phyloP scores from a whole-genome alignment of 139 green algal species.

The Closterium sp. region DNA sequence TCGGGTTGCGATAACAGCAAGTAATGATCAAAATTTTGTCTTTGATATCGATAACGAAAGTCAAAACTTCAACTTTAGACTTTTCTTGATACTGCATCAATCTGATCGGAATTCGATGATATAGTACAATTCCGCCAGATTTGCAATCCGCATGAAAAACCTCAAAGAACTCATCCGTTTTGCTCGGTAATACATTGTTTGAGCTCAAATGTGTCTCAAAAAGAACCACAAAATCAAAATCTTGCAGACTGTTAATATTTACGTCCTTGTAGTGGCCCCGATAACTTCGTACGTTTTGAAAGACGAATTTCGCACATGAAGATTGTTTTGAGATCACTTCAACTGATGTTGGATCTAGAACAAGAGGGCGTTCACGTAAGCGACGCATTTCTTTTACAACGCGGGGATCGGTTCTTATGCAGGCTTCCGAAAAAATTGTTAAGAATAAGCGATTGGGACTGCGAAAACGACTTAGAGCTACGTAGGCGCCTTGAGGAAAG shows the following conservation, averaged over 20 bases:
- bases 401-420: neutral
- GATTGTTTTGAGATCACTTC: neutral
- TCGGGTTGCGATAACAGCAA: neutral
- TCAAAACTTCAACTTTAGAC: neutral
- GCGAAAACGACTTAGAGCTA: too few relatives aligned
- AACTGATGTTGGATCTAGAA: neutral
- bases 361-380: neutral
- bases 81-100: too few relatives aligned
- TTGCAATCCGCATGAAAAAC: neutral
- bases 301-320: neutral
- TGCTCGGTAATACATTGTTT: neutral
- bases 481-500: too few relatives aligned
- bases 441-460: too few relatives aligned
- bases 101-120: neutral
- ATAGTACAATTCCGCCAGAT: neutral
- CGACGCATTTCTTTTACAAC: neutral
- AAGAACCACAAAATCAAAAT: neutral
- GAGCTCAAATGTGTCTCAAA: neutral
- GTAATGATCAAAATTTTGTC: neutral
- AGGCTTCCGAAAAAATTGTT: neutral
- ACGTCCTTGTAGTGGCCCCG: neutral
- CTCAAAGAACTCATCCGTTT: neutral
- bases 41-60: neutral
- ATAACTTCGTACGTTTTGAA: neutral
- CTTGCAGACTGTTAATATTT: too few relatives aligned